Conservation (phyloP, 2,329 filamentous ascomycete species). For the Alternaria tenuissima region DNA sequence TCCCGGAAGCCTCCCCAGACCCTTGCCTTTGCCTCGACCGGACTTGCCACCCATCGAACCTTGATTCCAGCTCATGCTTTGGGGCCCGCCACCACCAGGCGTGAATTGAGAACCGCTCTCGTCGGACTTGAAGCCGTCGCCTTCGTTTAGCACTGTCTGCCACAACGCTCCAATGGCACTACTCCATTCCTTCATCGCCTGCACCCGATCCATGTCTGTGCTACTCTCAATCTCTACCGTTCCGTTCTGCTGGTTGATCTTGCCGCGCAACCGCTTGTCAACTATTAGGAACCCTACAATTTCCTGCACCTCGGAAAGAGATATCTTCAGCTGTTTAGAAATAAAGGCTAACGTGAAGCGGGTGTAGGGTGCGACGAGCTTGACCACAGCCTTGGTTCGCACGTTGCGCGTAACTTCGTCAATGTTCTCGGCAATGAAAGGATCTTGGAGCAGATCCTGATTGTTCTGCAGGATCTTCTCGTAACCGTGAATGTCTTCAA, state of each 20-base stretch:
- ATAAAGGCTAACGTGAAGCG: conserved; percentile 90
- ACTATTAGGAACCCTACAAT: conserved; percentile 95
- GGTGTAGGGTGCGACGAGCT: conserved; percentile 93
- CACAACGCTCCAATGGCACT: conserved; percentile 74
- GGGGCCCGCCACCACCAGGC: conserved; percentile 37
- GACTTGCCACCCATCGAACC: conserved; percentile 41
- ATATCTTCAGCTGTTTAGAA: conserved; percentile 85
- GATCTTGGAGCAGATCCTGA: conserved; percentile 86
- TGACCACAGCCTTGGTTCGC: conserved; percentile 93
- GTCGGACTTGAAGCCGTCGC: conserved; percentile 71
- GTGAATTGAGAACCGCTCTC: conserved; percentile 52
- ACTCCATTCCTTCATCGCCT: conserved; percentile 77
- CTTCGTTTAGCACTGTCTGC: conserved; percentile 76
- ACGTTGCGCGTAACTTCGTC: conserved; percentile 98
- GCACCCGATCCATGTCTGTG: conserved; percentile 76
- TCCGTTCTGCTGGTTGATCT: conserved; percentile 87
- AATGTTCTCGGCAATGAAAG: conserved; percentile 98
- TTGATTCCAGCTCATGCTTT: conserved; percentile 39
- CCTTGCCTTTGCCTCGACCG: conserved; percentile 50
- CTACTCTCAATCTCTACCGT: conserved; percentile 80
- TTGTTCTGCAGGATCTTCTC: conserved; percentile 87
- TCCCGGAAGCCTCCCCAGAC: conserved; percentile 47
- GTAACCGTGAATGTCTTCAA: conserved; percentile 91
- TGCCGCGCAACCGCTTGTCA: conserved; percentile 84
- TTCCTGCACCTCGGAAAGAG: conserved; percentile 86